Base-by-base conservation (phyloP, 768 basidiomycete genomes). In the Xerocomellus amylosporus region DNA sequence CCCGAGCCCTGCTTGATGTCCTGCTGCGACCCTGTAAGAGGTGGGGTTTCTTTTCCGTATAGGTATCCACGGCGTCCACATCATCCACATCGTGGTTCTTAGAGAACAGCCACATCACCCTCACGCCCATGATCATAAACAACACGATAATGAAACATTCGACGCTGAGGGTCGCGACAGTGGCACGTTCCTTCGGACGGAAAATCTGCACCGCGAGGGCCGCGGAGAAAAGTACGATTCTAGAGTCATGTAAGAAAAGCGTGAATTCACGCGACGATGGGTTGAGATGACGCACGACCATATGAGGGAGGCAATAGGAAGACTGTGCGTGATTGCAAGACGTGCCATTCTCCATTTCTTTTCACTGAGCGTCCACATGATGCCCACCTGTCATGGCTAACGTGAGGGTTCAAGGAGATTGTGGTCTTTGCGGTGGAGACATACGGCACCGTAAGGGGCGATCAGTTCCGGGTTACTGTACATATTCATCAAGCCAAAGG, bases 241-340 rank as follows among this genome's bases (percentile, higher is more conserved):
- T 62, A 20, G 1, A 41, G 17, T 6, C 33, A 26, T 20, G 7
- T 26, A 9, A 31, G 13, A 22, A n/a, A 41, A 17, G 15, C 9
- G 9, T 20, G 42, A 10, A 38, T 17, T 5, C 19, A 22, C 3
- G 9, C n/a, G 3, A n/a, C 7, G 13, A 5, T 6, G 28, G 13
- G 20, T 15, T 2, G 5, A 14, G 12, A 37, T 10, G 34, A 59
- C 56, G 10, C 46, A 63, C 61, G 61, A 59, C 56, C 60, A 63
- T 34, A 54, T 28, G 20, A 59, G 53, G 6, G 40, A 49, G 9
- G 61, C 56, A 4, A 51, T 39, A 0, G 61, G 61, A 9, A 63
- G 57, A 37, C 61, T 49, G 26, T 62, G 60, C 9, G 52, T 58
- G 26, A 63, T 59, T 6, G 61, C 52, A 37, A 62, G 45, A 5